These are phyloP conservation scores for Kodamaea kaohsiungensis DNA, from an alignment of 805 yeast genomes.

Conservation along the genomic window DNA sequence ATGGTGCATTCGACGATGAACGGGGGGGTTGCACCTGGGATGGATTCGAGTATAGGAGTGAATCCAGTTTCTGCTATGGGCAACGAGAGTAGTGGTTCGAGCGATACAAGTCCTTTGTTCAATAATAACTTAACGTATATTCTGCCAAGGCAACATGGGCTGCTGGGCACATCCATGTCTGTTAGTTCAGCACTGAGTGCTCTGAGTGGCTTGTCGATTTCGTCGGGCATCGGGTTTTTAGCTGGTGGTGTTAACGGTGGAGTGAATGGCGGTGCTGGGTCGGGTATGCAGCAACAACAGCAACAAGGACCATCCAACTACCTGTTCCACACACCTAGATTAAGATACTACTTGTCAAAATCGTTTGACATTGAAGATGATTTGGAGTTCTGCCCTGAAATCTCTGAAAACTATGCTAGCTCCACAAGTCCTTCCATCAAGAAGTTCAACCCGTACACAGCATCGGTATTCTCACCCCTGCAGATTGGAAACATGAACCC, in stretches of 20 bases:
- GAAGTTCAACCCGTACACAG: constrained; percentile 69
- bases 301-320: constrained; percentile 22
- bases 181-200: constrained; percentile 3
- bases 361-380: constrained; percentile 66
- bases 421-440: constrained; percentile 35
- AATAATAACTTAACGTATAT: constrained; percentile 27
- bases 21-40: not conserved
- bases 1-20: constrained; percentile 19
- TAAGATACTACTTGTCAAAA: constrained; percentile 58
- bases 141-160: constrained; percentile 16
- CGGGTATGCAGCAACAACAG: constrained; percentile 1
- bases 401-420: constrained; percentile 33
- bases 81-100: constrained; percentile 3
- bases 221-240: not conserved
- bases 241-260: not conserved
- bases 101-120: constrained; percentile 30
- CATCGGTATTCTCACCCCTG: constrained; percentile 60
- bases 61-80: not conserved
- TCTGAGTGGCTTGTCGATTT: not conserved
- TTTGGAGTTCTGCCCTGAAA: constrained; percentile 65
- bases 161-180: constrained; percentile 8
- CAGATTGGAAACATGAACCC: constrained; percentile 27
- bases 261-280: constrained; percentile 1
- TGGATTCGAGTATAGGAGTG: not conserved
- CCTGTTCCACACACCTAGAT: constrained; percentile 49